Evolutionary conservation across 345 rosid species (phyloP), one percentile per base, ranked within the genome.

Genomic region (Isatis tinctoria): DNA sequence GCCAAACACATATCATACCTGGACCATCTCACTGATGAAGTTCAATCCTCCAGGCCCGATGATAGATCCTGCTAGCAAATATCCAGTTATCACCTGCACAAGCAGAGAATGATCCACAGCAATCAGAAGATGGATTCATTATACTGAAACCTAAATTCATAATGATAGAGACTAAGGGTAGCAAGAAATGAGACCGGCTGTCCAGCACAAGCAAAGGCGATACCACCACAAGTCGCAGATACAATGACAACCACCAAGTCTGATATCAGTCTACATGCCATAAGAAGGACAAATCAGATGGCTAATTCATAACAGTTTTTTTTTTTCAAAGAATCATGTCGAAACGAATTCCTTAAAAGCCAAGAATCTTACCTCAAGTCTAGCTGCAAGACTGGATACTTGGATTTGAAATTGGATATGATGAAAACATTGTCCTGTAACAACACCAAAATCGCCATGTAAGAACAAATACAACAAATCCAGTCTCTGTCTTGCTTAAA

Each of bases 201-300:
- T 75, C 98, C 96, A 82, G 96, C 95, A 82, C 96, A 94, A 63
- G 97, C 97, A 83, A 94, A 94, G 39, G 97, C 98, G 73, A 94
- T 91, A 76, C 98, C 98, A 81, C 97, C 98, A 75, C 96, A 89
- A 78, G 97, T 88, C 65, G 97, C 98, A 75, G 97, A 94, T 64
- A 94, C 97, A 77, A 91, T 91, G 81, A 90, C 93, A 79, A 94
- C 88, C 60, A 91, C 98, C 80, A 89, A 79, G 86, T 91, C 97
- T 53, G 96, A 94, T 84, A 91, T 94, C 85, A 94, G 85, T 80
- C 99, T 91, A 83, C 75, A 82, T 63, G 70, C 41, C 69, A 52
- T 6, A 66, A 35, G 35, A 51, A 66, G 57, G 40, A 76, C 27
- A 51, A 60, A 28, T 75, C 68, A 62, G 47, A 75, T 66, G 44